Evolutionary conservation across 1,139 yeast species (phyloP).

Genomic region (Suhomyces ambrosiae): DNA sequence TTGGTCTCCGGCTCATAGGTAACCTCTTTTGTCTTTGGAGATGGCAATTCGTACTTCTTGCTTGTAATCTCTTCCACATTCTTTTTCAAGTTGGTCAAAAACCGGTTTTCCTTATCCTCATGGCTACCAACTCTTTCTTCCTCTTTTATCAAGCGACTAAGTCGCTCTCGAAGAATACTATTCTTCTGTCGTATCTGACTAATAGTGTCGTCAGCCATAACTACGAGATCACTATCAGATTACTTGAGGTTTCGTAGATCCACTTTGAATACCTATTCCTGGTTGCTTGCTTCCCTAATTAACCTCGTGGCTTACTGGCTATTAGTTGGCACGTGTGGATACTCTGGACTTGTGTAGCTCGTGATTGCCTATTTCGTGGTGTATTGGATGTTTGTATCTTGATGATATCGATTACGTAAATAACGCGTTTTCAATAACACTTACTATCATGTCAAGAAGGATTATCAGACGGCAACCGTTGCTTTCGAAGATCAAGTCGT

Average conservation of each 20-base stretch:
- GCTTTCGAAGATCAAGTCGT: slow-evolving; percentile 43
- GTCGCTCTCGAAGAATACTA: slow-evolving; percentile 16
- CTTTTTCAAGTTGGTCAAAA: slow-evolving; percentile 14
- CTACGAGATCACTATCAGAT: neutral
- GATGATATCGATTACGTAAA: slow-evolving; percentile 1
- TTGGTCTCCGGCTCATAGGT: too few relatives aligned
- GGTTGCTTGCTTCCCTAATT: too few relatives aligned
- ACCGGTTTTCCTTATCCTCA: slow-evolving; percentile 13
- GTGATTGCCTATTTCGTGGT: neutral
- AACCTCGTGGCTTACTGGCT: too few relatives aligned
- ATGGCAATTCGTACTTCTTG: slow-evolving; percentile 17
- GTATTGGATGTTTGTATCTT: too few relatives aligned
- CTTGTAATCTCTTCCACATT: slow-evolving; percentile 18
- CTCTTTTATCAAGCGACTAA: slow-evolving; percentile 16
- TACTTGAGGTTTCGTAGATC: too few relatives aligned
- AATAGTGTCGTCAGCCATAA: slow-evolving; percentile 16
- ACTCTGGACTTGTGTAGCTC: neutral
- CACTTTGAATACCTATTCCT: too few relatives aligned
- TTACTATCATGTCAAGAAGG: slow-evolving; percentile 7
- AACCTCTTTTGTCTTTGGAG: too few relatives aligned
- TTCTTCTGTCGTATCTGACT: slow-evolving; percentile 15
- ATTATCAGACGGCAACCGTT: slow-evolving; percentile 28
- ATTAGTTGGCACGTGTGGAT: too few relatives aligned
- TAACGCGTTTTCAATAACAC: slow-evolving; percentile 8
- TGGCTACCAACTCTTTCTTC: too few relatives aligned